phyloP scores from a whole-genome alignment of 2,329 filamentous ascomycete species.

The Xylaria sp. region DNA sequence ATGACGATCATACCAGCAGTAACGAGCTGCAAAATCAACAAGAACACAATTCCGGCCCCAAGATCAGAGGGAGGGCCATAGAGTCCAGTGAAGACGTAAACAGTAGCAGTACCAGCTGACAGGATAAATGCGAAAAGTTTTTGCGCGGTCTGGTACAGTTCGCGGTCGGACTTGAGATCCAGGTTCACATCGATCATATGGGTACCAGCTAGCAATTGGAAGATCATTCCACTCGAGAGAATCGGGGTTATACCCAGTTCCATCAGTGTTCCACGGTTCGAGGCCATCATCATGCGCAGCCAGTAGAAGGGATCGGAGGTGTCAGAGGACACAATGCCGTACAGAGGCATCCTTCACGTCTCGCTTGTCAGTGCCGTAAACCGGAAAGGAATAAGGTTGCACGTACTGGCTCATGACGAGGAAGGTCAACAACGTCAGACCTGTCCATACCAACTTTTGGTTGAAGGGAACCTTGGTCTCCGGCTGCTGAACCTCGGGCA shows the following conservation, averaged over 20 bases:
- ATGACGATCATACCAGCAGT: slow-evolving; percentile 98
- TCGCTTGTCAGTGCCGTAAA: too few species aligned
- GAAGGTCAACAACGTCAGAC: slow-evolving; percentile 96
- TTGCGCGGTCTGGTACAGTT: slow-evolving; percentile 99
- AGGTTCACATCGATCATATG: slow-evolving; percentile 99
- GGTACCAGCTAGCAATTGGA: slow-evolving; percentile 99
- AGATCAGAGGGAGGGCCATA: slow-evolving; percentile 97
- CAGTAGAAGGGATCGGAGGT: slow-evolving; percentile 99
- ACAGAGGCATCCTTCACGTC: slow-evolving; percentile 79
- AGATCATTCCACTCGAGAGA: slow-evolving; percentile 99
- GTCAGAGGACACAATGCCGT: slow-evolving; percentile 98
- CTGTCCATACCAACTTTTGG: slow-evolving; percentile 97
- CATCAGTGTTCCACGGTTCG: slow-evolving; percentile 97
- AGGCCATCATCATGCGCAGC: slow-evolving; percentile 99
- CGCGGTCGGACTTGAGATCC: slow-evolving; percentile 99
- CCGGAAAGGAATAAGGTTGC: too few species aligned
- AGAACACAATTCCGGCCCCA: slow-evolving; percentile 96
- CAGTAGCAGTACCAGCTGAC: slow-evolving; percentile 95
- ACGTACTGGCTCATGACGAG: slow-evolving; percentile 88
- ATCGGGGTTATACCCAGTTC: slow-evolving; percentile 97
- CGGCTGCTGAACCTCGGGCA: slow-evolving; percentile 97
- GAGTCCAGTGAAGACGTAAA: slow-evolving; percentile 97
- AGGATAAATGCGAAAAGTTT: slow-evolving; percentile 98
- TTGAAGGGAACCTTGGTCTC: slow-evolving; percentile 99
- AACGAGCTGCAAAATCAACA: slow-evolving; percentile 97